A percentile compares a stretch with the other conserved stretches of the same genome.
phyloP scores from a whole-genome alignment of 2,329 filamentous ascomycete species.

The Alternaria triticina region DNA sequence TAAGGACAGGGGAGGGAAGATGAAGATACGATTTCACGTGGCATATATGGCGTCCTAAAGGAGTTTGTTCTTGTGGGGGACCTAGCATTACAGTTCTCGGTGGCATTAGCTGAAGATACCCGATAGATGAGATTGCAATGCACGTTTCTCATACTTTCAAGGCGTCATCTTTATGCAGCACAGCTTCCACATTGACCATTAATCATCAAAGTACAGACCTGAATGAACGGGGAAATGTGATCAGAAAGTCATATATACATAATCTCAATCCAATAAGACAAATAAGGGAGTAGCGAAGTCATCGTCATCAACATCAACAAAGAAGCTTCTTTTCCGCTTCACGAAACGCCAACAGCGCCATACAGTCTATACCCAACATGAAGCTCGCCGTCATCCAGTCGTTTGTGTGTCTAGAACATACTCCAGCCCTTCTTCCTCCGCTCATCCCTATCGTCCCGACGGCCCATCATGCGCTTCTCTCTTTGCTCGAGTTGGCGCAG shows the following conservation, averaged over 20 bases:
- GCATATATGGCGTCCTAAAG: not conserved
- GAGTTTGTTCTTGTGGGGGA: not conserved
- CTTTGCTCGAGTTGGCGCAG: constrained; percentile 81
- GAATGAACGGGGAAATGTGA: not conserved
- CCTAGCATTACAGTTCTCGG: not conserved
- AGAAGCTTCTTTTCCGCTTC: not conserved
- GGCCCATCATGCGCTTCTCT: constrained; percentile 60
- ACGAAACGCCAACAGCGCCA: constrained; percentile 6
- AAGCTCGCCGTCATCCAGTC: not conserved
- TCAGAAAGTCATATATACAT: not conserved
- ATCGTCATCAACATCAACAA: not conserved
- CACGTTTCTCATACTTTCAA: not conserved
- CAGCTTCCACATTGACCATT: accelerated
- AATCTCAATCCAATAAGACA: not conserved
- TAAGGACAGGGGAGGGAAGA: not conserved
- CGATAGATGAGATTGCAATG: not conserved
- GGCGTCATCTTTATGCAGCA: not conserved
- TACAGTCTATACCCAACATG: constrained; percentile 12
- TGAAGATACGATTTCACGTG: not conserved
- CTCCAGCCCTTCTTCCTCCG: constrained; percentile 41
- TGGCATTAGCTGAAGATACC: not conserved
- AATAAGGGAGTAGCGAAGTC: not conserved
- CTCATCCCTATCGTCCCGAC: constrained; percentile 30
- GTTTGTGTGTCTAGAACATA: constrained; percentile 28
- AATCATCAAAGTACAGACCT: not conserved